These are phyloP conservation scores for Penicillium sp. DNA, from an alignment of 2,329 filamentous ascomycete species.

Conservation along the genomic window DNA sequence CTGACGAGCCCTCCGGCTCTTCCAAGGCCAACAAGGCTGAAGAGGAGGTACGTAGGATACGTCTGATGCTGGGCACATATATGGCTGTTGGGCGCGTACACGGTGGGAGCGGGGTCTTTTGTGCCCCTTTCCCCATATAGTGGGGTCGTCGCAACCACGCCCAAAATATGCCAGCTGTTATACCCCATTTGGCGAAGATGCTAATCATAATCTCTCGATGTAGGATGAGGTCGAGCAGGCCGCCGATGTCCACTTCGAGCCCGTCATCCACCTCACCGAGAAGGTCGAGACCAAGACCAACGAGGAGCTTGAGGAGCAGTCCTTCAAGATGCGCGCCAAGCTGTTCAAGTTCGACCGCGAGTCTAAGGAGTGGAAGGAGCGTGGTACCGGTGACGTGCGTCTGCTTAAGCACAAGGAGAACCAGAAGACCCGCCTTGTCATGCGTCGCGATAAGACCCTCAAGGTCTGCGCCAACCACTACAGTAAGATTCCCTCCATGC, in stretches of 20 bases:
- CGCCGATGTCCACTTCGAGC: conserved; percentile 95
- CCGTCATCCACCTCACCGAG: conserved; percentile 92
- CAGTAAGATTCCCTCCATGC: conserved; percentile 60
- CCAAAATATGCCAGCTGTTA: not conserved
- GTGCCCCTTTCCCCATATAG: conserved; percentile 13
- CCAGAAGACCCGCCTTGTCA: conserved; percentile 94
- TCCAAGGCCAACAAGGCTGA: conserved; percentile 74
- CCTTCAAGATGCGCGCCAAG: conserved; percentile 99
- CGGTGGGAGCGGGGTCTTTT: conserved; percentile 10
- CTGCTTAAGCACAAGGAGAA: conserved; percentile 99
- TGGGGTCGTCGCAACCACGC: conserved; percentile 11
- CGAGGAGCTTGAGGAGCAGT: conserved; percentile 95
- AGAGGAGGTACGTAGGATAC: conserved; percentile 55
- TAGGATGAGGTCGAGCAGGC: conserved; percentile 79
- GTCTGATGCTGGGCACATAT: conserved; percentile 10
- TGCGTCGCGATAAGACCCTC: conserved; percentile 99
- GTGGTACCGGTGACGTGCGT: conserved; percentile 93
- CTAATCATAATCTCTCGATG: conserved; percentile 4
- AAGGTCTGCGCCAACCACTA: conserved; percentile 99
- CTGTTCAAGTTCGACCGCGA: conserved; percentile 97
- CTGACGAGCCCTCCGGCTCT: conserved; percentile 84
- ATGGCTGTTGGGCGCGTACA: conserved; percentile 2
- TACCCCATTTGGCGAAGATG: not conserved
- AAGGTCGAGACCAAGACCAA: conserved; percentile 97
- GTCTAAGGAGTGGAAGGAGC: conserved; percentile 96